These are phyloP conservation scores for Schizonepeta tenuifolia DNA, from an alignment of 257 asterid genomes.

Conservation along the genomic window DNA sequence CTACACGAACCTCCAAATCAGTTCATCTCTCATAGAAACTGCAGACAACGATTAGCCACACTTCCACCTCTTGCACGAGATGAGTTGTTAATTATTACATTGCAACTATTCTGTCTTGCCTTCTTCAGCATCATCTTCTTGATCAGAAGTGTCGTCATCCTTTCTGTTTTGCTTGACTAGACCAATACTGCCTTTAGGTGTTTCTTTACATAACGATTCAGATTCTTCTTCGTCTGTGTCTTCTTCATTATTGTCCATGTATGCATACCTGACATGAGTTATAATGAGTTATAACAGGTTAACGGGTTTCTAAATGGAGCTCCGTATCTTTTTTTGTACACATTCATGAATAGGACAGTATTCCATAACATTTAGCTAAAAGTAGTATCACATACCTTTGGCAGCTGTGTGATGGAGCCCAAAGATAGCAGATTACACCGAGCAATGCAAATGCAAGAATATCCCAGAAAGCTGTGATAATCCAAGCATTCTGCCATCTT, in stretches of 20 bases:
- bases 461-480: constrained; percentile 97
- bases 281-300: background rate
- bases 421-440: constrained; percentile 87
- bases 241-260: constrained; percentile 77
- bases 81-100: constrained; percentile 3
- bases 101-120: constrained; percentile 57
- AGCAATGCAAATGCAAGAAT: constrained; percentile 78
- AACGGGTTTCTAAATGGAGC: constrained; percentile 10
- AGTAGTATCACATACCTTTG: constrained; percentile 64
- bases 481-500: constrained; percentile 97
- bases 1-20: constrained; percentile 12
- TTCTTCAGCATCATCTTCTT: constrained; percentile 62
- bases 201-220: constrained; percentile 64
- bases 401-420: constrained; percentile 97
- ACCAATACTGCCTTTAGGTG: constrained; percentile 69
- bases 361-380: constrained; percentile 10
- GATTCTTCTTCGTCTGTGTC: constrained; percentile 76
- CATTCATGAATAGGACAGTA: background rate
- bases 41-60: constrained; percentile 21
- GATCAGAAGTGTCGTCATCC: constrained; percentile 58
- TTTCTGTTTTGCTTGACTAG: constrained; percentile 62
- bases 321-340: background rate
- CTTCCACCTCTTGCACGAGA: constrained; percentile 22
- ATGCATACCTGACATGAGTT: constrained; percentile 70
- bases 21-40: constrained; percentile 1